A percentile compares a stretch with the other conserved stretches of the same genome.
These are phyloP conservation scores for Podila minutissima DNA, from an alignment of 192 early-diverging fungal species.

Conservation along the genomic window DNA sequence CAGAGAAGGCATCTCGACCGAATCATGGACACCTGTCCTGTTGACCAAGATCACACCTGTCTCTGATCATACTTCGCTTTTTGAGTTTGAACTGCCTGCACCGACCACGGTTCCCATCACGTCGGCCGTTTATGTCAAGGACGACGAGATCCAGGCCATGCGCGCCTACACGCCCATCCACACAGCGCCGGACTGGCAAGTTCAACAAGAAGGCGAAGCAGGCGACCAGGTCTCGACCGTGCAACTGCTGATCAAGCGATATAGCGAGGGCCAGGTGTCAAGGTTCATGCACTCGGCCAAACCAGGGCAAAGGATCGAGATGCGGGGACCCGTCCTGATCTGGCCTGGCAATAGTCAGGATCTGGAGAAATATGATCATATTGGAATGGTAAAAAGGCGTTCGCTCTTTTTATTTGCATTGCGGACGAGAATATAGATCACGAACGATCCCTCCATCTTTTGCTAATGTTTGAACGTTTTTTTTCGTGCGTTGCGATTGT, in stretches of 20 bases:
- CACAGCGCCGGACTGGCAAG: conserved; percentile 53
- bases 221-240: conserved; percentile 8
- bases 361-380: conserved; percentile 51
- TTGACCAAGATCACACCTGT: conserved; percentile 55
- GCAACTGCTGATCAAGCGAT: conserved; percentile 75
- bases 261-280: conserved; percentile 70
- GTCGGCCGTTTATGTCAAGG: conserved; percentile 74
- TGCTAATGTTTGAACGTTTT: not conserved
- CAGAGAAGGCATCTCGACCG: conserved; percentile 16
- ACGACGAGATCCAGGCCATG: conserved; percentile 74
- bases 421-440: not conserved
- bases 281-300: conserved; percentile 63
- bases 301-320: conserved; percentile 64
- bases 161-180: conserved; percentile 76
- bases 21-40: conserved; percentile 61
- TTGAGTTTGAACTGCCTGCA: conserved; percentile 64
- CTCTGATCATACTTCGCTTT: conserved; percentile 61
- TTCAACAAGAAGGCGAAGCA: not conserved
- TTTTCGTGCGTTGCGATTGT: too few species aligned
- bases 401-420: not conserved
- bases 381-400: conserved; percentile 60
- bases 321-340: conserved; percentile 71
- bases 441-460: not conserved
- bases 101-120: conserved; percentile 58
- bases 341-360: conserved; percentile 56